Conservation (phyloP, 1,139 yeast genomes). For the Diutina pseudorugosa region DNA sequence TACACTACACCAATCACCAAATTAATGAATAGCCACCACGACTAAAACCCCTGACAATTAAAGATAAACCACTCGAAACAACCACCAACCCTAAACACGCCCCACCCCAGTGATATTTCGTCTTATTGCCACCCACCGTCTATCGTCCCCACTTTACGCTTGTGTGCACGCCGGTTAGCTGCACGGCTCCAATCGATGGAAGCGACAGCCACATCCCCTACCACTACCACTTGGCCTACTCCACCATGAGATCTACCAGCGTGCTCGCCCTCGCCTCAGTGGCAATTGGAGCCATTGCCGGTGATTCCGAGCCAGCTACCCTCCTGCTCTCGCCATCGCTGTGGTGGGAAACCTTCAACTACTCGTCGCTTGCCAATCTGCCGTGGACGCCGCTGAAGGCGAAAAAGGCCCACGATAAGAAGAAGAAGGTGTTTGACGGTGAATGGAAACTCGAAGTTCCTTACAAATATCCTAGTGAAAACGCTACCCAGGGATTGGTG, state of each 20-base stretch:
- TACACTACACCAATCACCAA: too few species aligned
- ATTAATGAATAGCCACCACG: too few species aligned
- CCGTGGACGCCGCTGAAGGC: constrained; percentile 11
- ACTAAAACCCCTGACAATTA: too few species aligned
- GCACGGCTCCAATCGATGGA: neutral
- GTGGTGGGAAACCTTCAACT: neutral
- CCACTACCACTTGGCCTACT: neutral
- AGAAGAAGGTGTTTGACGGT: constrained; percentile 50
- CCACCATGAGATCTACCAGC: neutral
- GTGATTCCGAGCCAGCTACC: neutral
- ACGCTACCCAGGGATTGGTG: constrained; percentile 61
- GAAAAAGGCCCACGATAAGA: constrained; percentile 46
- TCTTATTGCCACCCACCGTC: too few species aligned
- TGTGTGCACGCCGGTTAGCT: neutral
- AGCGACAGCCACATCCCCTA: neutral
- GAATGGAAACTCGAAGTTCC: constrained; percentile 58
- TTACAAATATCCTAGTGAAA: constrained; percentile 40
- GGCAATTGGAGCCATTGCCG: neutral
- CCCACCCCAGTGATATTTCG: too few species aligned
- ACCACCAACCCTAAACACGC: too few species aligned
- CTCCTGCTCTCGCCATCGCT: neutral
- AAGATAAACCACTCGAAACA: too few species aligned
- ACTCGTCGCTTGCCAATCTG: neutral
- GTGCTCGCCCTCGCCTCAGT: neutral
- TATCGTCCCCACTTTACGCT: too few species aligned